Evolutionary conservation across 2,329 filamentous ascomycete species (phyloP).

Genomic region (Aspergillus sp.): DNA sequence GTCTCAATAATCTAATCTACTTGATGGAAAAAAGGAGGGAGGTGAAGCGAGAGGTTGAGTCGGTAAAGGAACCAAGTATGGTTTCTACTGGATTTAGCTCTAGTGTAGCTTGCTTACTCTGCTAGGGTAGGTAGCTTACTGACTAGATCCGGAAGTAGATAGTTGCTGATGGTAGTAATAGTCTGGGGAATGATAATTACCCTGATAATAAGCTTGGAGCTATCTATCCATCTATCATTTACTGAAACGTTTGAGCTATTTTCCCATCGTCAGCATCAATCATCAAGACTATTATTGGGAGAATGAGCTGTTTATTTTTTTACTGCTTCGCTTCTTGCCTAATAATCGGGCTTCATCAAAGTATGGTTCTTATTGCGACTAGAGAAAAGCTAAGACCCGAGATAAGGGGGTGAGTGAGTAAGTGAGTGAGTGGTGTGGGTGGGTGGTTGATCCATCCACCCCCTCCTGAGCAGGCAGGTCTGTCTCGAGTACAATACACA

Average conservation of each 20-base stretch:
- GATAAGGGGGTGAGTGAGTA: no score
- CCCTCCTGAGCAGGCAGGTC: no score
- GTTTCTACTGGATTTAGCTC: no score
- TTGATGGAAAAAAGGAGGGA: not conserved
- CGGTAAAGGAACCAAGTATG: not conserved
- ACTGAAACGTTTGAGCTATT: no score
- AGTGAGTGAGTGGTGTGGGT: no score
- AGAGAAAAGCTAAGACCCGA: not conserved
- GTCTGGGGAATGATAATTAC: no score
- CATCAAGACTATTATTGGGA: not conserved
- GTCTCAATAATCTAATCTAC: not conserved
- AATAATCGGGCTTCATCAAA: not conserved
- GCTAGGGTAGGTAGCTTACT: not conserved
- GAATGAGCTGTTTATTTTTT: not conserved
- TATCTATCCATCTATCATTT: not conserved
- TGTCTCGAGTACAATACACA: no score
- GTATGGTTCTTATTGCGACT: not conserved
- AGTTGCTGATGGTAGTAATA: not conserved
- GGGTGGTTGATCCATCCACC: no score
- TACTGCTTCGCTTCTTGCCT: not conserved
- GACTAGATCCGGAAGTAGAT: not conserved
- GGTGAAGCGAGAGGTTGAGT: not conserved
- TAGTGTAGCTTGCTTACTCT: not conserved
- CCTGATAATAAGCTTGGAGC: not conserved
- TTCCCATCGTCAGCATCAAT: no score